phyloP scores from a whole-genome alignment of 768 basidiomycete species.

The Flagelloscypha sp. region DNA sequence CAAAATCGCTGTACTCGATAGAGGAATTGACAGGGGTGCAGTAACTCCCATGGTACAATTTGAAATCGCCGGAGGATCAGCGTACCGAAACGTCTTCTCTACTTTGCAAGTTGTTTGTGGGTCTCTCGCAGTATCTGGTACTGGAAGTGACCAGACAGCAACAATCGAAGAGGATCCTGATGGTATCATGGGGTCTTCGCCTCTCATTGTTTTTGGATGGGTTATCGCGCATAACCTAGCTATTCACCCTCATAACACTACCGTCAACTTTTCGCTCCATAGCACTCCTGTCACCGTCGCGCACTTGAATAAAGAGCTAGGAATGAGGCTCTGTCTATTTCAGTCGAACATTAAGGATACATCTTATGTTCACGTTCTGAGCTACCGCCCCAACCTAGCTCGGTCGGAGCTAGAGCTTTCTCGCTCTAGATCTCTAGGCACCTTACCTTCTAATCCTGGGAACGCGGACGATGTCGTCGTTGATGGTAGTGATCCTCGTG shows the following conservation, averaged over 20 bases:
- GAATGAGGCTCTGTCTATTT: conserved; percentile 12
- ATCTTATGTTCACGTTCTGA: conserved; percentile 8
- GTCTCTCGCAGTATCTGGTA: conserved; percentile 12
- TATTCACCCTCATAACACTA: background rate
- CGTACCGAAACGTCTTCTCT: conserved; percentile 18
- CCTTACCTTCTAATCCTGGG: too few relatives aligned
- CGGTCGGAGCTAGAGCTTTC: too few relatives aligned
- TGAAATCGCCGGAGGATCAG: conserved; percentile 12
- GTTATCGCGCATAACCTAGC: too few relatives aligned
- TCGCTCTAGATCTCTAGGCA: too few relatives aligned
- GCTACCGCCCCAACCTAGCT: too few relatives aligned
- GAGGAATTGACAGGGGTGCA: conserved; percentile 8
- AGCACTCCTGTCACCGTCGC: conserved; percentile 3
- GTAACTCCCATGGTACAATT: conserved; percentile 21
- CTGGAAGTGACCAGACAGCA: conserved; percentile 9
- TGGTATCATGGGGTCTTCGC: conserved; percentile 18
- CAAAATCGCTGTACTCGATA: conserved; percentile 20
- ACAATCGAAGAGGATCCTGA: conserved; percentile 16
- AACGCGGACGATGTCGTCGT: too few relatives aligned
- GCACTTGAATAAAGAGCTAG: conserved; percentile 3
- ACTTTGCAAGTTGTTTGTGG: conserved; percentile 19
- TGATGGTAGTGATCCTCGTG: too few relatives aligned
- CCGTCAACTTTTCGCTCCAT: background rate
- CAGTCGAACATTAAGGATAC: conserved; percentile 8
- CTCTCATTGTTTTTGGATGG: conserved; percentile 21